These are phyloP conservation scores for Aphanoascus verrucosus DNA, from an alignment of 2,329 filamentous ascomycete genomes.

Conservation along the genomic window DNA sequence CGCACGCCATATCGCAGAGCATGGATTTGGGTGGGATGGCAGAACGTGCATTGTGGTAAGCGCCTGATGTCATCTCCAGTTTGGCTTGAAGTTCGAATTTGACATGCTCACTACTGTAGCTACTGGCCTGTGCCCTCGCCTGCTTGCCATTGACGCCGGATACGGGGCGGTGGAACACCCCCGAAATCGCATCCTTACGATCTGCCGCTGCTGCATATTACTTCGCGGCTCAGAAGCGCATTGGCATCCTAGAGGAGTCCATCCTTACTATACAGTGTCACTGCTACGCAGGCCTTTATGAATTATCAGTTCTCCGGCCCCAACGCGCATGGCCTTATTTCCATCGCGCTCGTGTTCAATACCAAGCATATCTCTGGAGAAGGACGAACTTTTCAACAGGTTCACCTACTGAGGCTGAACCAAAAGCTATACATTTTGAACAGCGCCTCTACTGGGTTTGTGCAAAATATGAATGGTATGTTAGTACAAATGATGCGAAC, in stretches of 20 bases:
- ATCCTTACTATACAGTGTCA: not conserved
- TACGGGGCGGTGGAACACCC: no score
- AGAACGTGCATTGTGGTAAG: not conserved
- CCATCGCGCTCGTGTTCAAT: not conserved
- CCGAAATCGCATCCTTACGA: no score
- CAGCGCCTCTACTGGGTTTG: not conserved
- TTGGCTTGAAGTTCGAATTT: no score
- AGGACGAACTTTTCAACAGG: no score
- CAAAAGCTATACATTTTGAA: not conserved
- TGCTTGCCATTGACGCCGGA: no score
- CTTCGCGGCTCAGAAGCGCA: not conserved
- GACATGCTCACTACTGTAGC: no score
- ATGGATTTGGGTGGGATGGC: conserved; percentile 1
- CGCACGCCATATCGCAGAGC: not conserved
- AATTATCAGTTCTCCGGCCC: not conserved
- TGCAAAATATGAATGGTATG: not conserved
- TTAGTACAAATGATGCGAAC: not conserved
- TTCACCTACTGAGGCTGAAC: no score
- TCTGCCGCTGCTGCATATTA: not conserved
- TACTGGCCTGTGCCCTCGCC: no score
- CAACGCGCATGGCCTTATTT: not conserved
- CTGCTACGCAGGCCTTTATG: not conserved
- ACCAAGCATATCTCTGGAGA: not conserved
- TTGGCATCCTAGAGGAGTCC: not conserved
- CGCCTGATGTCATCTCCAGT: not conserved